Conservation (phyloP, 2,329 filamentous ascomycete genomes). For the Fusarium drepaniforme region DNA sequence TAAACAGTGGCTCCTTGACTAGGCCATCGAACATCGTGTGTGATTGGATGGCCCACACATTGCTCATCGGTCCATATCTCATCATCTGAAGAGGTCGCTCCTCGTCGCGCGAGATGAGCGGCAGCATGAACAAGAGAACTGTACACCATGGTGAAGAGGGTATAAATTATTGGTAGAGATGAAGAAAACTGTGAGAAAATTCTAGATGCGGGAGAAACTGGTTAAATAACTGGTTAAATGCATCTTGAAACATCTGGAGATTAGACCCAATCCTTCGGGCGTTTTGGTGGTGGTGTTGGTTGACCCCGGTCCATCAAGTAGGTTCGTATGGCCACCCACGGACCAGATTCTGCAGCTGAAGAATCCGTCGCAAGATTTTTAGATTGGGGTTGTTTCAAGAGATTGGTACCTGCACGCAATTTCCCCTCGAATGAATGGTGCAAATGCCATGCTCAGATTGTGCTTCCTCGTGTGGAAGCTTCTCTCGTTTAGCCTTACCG, state of each 20-base stretch:
- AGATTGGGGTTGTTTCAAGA: neutral
- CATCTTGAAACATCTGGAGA: slow-evolving; percentile 1
- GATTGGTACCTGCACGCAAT: neutral
- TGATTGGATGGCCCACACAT: neutral
- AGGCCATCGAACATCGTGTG: neutral
- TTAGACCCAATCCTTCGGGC: neutral
- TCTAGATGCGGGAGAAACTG: neutral
- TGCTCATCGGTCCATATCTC: neutral
- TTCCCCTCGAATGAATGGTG: neutral
- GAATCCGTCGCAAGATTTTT: neutral
- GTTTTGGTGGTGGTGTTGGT: neutral
- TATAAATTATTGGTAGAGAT: neutral
- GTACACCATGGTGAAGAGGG: neutral
- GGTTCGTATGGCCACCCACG: neutral
- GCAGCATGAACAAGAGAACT: neutral
- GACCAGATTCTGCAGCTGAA: neutral
- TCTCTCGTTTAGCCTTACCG: neutral
- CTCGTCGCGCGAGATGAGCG: neutral
- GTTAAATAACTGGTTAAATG: neutral
- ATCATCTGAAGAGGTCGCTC: neutral
- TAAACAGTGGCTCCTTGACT: neutral
- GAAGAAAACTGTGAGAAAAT: neutral
- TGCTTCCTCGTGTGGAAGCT: neutral
- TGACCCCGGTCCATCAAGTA: neutral
- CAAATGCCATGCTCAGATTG: neutral